A percentile compares a stretch with the other conserved stretches of the same genome.
Evolutionary conservation across 495 filamentous ascomycete species (phyloP).

Genomic region (Geopyxis carbonaria): DNA sequence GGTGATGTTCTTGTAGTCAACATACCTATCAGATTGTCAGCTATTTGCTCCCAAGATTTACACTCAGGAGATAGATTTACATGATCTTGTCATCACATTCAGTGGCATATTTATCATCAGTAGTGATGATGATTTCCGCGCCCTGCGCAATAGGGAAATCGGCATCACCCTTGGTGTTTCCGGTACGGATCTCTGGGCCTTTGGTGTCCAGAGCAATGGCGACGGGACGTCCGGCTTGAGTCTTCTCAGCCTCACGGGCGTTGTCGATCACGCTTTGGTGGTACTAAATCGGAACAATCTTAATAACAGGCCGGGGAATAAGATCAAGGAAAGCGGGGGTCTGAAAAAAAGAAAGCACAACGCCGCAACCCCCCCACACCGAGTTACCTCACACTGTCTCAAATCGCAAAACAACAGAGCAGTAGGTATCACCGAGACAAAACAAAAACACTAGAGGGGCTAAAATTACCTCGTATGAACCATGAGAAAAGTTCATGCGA

Average conservation of each 20-base stretch:
- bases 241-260: conserved; percentile 63
- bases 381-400: conserved; percentile 9
- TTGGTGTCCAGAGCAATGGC: conserved; percentile 98
- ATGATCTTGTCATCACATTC: conserved; percentile 77
- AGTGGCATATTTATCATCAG: conserved; percentile 84
- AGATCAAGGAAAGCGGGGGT: background rate
- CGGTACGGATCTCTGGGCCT: conserved; percentile 95
- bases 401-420: background rate
- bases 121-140: conserved; percentile 79
- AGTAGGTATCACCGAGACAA: background rate
- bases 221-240: conserved; percentile 61
- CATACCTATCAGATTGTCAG: conserved; percentile 45
- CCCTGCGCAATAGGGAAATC: conserved; percentile 79
- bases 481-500: conserved; percentile 99
- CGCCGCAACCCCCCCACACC: conserved; percentile 5
- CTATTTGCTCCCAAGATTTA: background rate
- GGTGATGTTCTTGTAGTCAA: conserved; percentile 99
- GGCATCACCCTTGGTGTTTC: conserved; percentile 67
- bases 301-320: conserved; percentile 12
- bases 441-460: too few species aligned
- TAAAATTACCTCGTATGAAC: conserved; percentile 79
- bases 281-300: conserved; percentile 32
- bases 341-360: background rate
- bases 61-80: conserved; percentile 53
- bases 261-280: conserved; percentile 95